Conservation (phyloP, 208 protist genomes). For the Herpetomonas tarakana region DNA sequence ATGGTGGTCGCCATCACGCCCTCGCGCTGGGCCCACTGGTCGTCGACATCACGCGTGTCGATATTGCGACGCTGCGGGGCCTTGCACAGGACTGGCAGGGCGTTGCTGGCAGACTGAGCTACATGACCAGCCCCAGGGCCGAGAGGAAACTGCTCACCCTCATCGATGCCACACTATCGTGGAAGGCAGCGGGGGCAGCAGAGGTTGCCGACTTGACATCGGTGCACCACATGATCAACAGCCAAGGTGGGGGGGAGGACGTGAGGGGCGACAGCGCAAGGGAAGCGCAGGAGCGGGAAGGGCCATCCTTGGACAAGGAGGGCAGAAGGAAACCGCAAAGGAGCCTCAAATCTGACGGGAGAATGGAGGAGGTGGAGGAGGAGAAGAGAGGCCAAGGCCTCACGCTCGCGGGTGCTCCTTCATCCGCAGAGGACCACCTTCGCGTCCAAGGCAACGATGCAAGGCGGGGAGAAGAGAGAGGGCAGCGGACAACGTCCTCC, state of each 20-base stretch:
- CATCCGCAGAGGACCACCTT: not conserved
- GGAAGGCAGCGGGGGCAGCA: conserved; percentile 17
- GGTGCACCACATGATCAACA: conserved; percentile 5
- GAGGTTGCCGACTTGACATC: not conserved
- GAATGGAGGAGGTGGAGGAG: not conserved
- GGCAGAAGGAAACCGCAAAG: too few species aligned
- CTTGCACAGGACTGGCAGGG: conserved; percentile 22
- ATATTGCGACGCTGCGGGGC: conserved; percentile 30
- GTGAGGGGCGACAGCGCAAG: not conserved
- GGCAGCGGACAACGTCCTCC: too few species aligned
- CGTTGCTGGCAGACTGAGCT: conserved; percentile 15
- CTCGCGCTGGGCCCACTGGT: conserved; percentile 24
- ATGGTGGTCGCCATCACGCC: conserved; percentile 35
- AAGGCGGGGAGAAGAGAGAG: too few species aligned
- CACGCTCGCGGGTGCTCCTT: too few species aligned
- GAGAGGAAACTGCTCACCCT: conserved; percentile 30
- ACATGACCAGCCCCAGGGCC: conserved; percentile 27
- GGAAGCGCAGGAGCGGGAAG: not conserved
- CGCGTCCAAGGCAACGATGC: too few species aligned
- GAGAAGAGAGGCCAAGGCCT: too few species aligned
- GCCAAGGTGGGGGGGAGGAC: not conserved
- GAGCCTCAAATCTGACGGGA: too few species aligned
- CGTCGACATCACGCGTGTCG: conserved; percentile 35
- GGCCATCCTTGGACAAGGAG: too few species aligned
- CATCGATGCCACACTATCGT: conserved; percentile 28